phyloP scores from a whole-genome alignment of 2,329 filamentous ascomycete species.

The Talaromyces pinophilus region DNA sequence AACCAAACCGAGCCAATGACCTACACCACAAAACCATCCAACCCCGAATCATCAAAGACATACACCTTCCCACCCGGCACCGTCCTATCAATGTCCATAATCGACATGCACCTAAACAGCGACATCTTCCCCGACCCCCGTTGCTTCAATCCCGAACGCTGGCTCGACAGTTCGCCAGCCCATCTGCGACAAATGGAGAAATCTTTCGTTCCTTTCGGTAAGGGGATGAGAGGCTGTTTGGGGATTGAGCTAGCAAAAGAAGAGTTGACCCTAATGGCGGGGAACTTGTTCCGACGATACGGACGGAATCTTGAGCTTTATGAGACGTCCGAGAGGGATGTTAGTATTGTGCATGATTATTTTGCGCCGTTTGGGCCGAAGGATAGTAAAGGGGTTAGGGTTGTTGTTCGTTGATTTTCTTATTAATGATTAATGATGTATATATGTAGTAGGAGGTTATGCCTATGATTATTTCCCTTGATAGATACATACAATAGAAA shows the following conservation, averaged over 20 bases:
- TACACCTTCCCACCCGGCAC: slow-evolving; percentile 22
- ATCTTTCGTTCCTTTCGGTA: slow-evolving; percentile 19
- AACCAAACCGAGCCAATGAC: slow-evolving; percentile 22
- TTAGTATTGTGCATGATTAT: slow-evolving; percentile 23
- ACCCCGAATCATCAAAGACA: slow-evolving; percentile 6
- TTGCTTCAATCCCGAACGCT: slow-evolving; percentile 35
- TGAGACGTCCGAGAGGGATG: slow-evolving; percentile 19
- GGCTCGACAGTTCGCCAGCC: slow-evolving; percentile 25
- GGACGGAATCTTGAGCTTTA: slow-evolving; percentile 13
- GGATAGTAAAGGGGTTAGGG: slow-evolving; percentile 23
- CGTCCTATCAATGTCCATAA: slow-evolving; percentile 27
- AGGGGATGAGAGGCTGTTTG: slow-evolving; percentile 20
- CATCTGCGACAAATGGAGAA: slow-evolving; percentile 23
- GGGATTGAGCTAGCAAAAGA: slow-evolving; percentile 23
- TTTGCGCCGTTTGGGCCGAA: slow-evolving; percentile 24
- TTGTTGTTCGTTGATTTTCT: slow-evolving; percentile 14
- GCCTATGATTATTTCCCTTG: neutral
- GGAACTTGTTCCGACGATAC: slow-evolving; percentile 20
- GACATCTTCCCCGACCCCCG: slow-evolving; percentile 32
- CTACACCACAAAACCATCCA: slow-evolving; percentile 15
- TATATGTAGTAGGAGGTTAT: neutral
- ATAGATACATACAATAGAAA: neutral
- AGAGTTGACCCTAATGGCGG: slow-evolving; percentile 22
- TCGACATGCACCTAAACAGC: slow-evolving; percentile 31
- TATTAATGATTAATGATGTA: slow-evolving; percentile 1